Conservation (phyloP, 495 filamentous ascomycete genomes). For the Opeltia flavorubescens region DNA sequence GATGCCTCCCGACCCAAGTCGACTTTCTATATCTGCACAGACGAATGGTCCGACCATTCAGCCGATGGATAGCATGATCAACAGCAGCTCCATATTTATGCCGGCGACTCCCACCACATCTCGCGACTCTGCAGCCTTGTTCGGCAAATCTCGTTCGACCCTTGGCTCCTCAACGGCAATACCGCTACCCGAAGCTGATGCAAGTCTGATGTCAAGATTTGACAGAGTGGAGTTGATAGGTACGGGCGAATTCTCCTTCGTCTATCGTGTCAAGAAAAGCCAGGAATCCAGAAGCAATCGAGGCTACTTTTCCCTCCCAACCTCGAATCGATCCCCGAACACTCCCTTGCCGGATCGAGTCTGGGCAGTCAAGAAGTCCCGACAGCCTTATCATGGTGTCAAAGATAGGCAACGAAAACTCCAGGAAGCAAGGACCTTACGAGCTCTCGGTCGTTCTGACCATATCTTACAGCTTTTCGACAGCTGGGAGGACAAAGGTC, state of each 20-base stretch:
- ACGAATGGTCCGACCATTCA: slow-evolving; percentile 28
- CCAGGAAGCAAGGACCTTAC: slow-evolving; percentile 65
- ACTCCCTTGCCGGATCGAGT: slow-evolving; percentile 37
- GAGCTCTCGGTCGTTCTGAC: slow-evolving; percentile 54
- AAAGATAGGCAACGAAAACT: slow-evolving; percentile 66
- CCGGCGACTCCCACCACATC: slow-evolving; percentile 72
- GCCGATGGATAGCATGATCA: slow-evolving; percentile 26
- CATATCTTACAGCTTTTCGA: slow-evolving; percentile 71
- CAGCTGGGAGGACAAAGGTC: slow-evolving; percentile 67
- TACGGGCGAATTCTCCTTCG: slow-evolving; percentile 81
- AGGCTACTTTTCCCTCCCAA: slow-evolving; percentile 30
- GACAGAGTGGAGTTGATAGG: slow-evolving; percentile 62
- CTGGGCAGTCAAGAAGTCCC: slow-evolving; percentile 89
- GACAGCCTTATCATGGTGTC: slow-evolving; percentile 56
- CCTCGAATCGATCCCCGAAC: slow-evolving; percentile 26
- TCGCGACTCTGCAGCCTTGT: slow-evolving; percentile 41
- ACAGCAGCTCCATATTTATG: slow-evolving; percentile 32
- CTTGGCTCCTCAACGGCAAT: slow-evolving; percentile 41
- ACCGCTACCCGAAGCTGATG: slow-evolving; percentile 53
- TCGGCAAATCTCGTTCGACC: slow-evolving; percentile 31
- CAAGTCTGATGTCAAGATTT: slow-evolving; percentile 54
- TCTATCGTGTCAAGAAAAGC: slow-evolving; percentile 61
- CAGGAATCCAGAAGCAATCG: slow-evolving; percentile 25
- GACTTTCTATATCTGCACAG: slow-evolving; percentile 57
- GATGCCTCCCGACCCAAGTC: slow-evolving; percentile 67